Evolutionary conservation across 768 basidiomycete genomes (phyloP).

Genomic region (Rhodotorula toruloides): DNA sequence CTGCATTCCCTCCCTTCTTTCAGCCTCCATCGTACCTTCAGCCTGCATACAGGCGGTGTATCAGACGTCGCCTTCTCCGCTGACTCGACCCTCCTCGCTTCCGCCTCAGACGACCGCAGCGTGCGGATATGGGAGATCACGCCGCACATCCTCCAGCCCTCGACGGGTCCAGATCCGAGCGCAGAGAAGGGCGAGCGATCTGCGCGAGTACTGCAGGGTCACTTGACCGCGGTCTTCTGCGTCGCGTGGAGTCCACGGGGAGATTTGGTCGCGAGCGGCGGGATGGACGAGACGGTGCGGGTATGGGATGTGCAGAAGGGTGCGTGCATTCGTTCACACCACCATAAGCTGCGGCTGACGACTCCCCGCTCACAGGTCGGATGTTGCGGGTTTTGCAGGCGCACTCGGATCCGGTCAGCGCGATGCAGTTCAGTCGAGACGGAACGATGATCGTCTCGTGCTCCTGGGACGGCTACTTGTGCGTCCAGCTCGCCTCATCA

Average conservation of each 20-base stretch:
- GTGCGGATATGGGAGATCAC: slow-evolving; percentile 76
- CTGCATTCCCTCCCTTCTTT: slow-evolving; percentile 39
- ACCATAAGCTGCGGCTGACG: not conserved
- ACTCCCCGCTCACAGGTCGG: slow-evolving; percentile 55
- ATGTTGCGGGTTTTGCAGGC: slow-evolving; percentile 84
- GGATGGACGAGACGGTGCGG: slow-evolving; percentile 89
- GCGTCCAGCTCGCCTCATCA: slow-evolving; percentile 43
- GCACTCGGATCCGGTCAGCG: slow-evolving; percentile 94
- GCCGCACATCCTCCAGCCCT: slow-evolving; percentile 3
- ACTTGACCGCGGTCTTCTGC: slow-evolving; percentile 92
- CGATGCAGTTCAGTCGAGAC: slow-evolving; percentile 87
- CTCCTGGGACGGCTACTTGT: slow-evolving; percentile 97
- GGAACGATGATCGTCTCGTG: slow-evolving; percentile 91
- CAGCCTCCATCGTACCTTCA: slow-evolving; percentile 54
- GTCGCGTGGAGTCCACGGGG: slow-evolving; percentile 85
- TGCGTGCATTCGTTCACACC: slow-evolving; percentile 44
- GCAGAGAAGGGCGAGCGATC: slow-evolving; percentile 9
- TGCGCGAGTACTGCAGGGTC: slow-evolving; percentile 64
- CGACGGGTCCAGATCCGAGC: not conserved
- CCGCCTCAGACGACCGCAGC: slow-evolving; percentile 88
- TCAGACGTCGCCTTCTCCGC: slow-evolving; percentile 85
- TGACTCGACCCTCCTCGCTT: slow-evolving; percentile 76
- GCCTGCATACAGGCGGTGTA: slow-evolving; percentile 73
- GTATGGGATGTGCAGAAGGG: slow-evolving; percentile 95
- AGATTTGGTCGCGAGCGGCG: slow-evolving; percentile 85